phyloP scores from a whole-genome alignment of 805 yeast genomes.

The Yamadazyma ubonensis region DNA sequence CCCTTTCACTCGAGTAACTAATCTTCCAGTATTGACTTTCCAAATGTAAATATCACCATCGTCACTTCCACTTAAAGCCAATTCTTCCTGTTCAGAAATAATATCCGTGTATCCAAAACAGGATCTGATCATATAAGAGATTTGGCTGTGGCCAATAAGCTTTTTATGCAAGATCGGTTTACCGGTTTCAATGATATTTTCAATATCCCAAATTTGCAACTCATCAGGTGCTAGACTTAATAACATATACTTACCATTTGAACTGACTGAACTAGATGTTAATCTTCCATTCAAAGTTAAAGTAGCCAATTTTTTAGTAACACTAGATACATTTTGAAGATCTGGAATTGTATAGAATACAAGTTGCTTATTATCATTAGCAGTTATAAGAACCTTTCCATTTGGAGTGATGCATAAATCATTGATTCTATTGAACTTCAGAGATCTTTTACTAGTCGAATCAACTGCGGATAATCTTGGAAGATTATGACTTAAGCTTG shows the following conservation, averaged over 20 bases:
- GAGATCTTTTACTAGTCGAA: not conserved
- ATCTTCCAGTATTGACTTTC: conserved; percentile 70
- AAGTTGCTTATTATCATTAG: conserved; percentile 61
- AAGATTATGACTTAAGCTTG: not conserved
- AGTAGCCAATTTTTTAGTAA: conserved; percentile 39
- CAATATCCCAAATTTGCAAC: conserved; percentile 77
- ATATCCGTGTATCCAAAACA: conserved; percentile 63
- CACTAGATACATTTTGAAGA: conserved; percentile 28
- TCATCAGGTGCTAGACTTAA: conserved; percentile 73
- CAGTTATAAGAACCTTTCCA: conserved; percentile 59
- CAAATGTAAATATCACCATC: conserved; percentile 77
- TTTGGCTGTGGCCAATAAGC: conserved; percentile 71
- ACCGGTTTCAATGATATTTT: conserved; percentile 20
- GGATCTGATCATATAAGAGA: conserved; percentile 67
- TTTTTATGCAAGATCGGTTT: conserved; percentile 57
- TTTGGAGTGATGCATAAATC: conserved; percentile 68
- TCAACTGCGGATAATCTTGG: conserved; percentile 2
- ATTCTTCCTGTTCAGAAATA: conserved; percentile 48
- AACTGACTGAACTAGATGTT: conserved; percentile 63
- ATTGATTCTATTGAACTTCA: conserved; percentile 51
- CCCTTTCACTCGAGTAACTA: conserved; percentile 59
- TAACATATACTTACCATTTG: conserved; percentile 51
- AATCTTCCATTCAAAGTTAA: conserved; percentile 56
- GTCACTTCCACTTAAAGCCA: conserved; percentile 79
- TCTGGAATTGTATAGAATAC: conserved; percentile 57